A percentile compares a stretch with the other conserved stretches of the same genome.
These are phyloP conservation scores for Dactylellina leptospora DNA, from an alignment of 2,329 filamentous ascomycete genomes.

Conservation along the genomic window DNA sequence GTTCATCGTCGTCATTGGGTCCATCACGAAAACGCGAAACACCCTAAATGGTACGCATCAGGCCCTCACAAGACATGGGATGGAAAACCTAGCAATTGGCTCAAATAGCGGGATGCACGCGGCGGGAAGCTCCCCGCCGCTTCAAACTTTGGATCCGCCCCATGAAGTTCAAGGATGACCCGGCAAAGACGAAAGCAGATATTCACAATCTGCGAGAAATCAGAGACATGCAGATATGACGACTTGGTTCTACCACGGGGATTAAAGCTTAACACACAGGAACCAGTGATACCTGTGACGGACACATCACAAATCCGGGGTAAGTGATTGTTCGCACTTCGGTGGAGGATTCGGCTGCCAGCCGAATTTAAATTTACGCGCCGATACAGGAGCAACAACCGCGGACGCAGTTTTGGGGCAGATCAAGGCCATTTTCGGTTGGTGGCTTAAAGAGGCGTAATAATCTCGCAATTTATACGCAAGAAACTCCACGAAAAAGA, in stretches of 20 bases:
- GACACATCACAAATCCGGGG: neutral
- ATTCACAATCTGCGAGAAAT: neutral
- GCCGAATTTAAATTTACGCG: neutral
- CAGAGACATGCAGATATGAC: too few species aligned
- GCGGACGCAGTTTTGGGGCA: neutral
- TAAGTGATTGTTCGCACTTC: neutral
- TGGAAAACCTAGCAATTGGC: constrained; percentile 5
- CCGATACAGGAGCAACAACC: neutral
- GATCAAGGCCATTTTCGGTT: constrained; percentile 17
- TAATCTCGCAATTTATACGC: constrained; percentile 3
- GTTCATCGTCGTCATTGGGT: neutral
- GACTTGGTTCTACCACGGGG: too few species aligned
- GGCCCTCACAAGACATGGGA: constrained; percentile 11
- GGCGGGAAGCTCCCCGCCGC: neutral
- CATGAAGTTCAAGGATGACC: constrained; percentile 8
- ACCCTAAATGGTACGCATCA: constrained; percentile 15
- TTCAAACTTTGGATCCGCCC: neutral
- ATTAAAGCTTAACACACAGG: too few species aligned
- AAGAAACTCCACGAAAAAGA: neutral
- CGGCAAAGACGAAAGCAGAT: constrained; percentile 8
- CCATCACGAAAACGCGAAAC: constrained; percentile 22
- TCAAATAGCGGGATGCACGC: neutral
- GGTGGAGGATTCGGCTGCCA: neutral
- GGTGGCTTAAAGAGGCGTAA: constrained; percentile 23
- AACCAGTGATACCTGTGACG: neutral